Base-by-base conservation (phyloP, 495 filamentous ascomycete genomes). In the Bacidia rubella region DNA sequence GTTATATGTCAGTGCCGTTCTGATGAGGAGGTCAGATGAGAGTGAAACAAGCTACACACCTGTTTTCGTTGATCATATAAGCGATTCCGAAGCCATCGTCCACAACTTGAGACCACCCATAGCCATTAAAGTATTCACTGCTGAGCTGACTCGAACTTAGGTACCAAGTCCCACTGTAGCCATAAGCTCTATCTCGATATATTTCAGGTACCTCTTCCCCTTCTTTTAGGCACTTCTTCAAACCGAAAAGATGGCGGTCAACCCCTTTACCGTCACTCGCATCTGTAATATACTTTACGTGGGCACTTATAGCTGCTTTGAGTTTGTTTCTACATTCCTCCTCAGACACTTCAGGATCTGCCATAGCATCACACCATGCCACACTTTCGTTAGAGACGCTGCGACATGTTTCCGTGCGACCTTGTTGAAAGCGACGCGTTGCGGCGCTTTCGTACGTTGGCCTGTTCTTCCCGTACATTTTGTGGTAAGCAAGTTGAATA, bases 1-100 rank as follows among this genome's bases (percentile, higher is more conserved):
- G 20, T 24, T 21, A 1, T 41, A 26, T 19, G 21, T 57, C 32
- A 58, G 51, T 65, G 59, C 46, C 47, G 29, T 55, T 38, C 24
- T 12, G 35, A 12, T 45, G 53, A 22, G 21, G 38, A 39, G 52
- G 35, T 19, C 23, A 45, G 25, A 39, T 7, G 17, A 41, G 44
- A 39, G 46, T 20, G 41, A 32, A 12, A 48, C 23, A 44, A 25
- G 27, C 20, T n/a, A 57, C 65, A 45, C 57, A 78, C 75, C 72
- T 82, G 67, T 93, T 94, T 76, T 99, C 92, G 63, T 99, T 99
- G 62, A 99, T 96, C 93, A 99, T 99, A 62, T 99, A 99, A 11
- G 93, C 93, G 67, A 99, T 94, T 20, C 93, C 92, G 66, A 87
- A 99, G 15, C 92, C 92, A 35, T 82, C 86, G 64, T 97, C 90